Base-by-base conservation (phyloP, 2,329 filamentous ascomycete species). In the Pseudogymnoascus sp. region DNA sequence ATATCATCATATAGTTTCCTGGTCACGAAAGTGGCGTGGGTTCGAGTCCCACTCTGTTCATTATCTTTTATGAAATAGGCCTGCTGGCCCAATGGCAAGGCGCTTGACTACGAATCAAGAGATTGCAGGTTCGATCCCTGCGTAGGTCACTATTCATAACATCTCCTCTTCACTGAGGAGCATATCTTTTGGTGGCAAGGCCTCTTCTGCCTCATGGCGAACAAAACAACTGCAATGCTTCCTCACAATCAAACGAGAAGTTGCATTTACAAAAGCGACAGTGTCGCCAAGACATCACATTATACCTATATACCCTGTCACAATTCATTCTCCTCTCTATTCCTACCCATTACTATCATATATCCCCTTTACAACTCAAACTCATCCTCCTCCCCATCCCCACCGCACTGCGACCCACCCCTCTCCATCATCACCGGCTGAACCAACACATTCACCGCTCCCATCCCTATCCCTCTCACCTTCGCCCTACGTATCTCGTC, bases 11-110 rank as follows among this genome's bases (percentile, higher is more conserved):
- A 56, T 56, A 60, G 33, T 72, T 69, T 74, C 72, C 73, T 74
- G 71, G 72, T 74, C 70, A 68, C 70, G 73, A 72, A 74, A 73
- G 70, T 68, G 70, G 73, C 73, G 72, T 73, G 73, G 72, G 73
- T 75, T 75, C 73, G 72, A 73, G 72, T 74, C 72, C 72, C 72
- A 73, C 71, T 72, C 70, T 72, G 70, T 70, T 74, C 70, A 18
- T 33, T 56, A 33, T 56, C 28, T 56, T 35, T 33, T 56, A 53
- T 31, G 47, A 37, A 64, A 64, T 44, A 25, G 67, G 67, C 63
- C 67, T 64, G 70, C 67, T 81, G 79, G 79, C 79, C 79, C 78
- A 81, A 81, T 81, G 79, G 79, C 78, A 81, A 81, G 79, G 79
- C 78, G 78, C 77, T 80, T 81, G 79, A 81, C 79, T 81, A 80